Conservation (phyloP, 495 filamentous ascomycete genomes). For the Podospora didyma region DNA sequence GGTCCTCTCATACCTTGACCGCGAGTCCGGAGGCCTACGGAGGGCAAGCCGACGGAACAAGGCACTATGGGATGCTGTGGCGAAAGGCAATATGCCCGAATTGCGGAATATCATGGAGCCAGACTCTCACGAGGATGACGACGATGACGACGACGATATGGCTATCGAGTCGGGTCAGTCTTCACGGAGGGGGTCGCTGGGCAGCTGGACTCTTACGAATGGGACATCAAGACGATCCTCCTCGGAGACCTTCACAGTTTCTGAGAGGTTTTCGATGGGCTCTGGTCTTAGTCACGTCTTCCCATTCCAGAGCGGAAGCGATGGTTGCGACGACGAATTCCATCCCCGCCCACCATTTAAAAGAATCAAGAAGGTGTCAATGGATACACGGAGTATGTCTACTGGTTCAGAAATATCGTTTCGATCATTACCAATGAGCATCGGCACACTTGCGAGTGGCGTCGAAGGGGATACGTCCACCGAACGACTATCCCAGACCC, state of each 20-base stretch:
- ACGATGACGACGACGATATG: slow-evolving; percentile 23
- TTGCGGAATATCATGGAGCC: slow-evolving; percentile 79
- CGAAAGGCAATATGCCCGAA: slow-evolving; percentile 65
- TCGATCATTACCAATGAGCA: slow-evolving; percentile 68
- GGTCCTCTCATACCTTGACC: slow-evolving; percentile 83
- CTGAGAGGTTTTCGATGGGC: slow-evolving; percentile 46
- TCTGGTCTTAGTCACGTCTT: slow-evolving; percentile 82
- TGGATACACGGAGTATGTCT: slow-evolving; percentile 87
- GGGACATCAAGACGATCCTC: slow-evolving; percentile 42
- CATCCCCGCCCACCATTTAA: slow-evolving; percentile 39
- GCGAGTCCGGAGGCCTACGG: slow-evolving; percentile 75
- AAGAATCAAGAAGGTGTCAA: slow-evolving; percentile 72
- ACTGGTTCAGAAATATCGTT: slow-evolving; percentile 76
- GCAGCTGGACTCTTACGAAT: slow-evolving; percentile 41
- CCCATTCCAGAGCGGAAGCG: slow-evolving; percentile 66
- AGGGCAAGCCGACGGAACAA: slow-evolving; percentile 82
- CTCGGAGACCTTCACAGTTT: slow-evolving; percentile 38
- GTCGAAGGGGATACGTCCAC: slow-evolving; percentile 84
- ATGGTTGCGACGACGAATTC: slow-evolving; percentile 24
- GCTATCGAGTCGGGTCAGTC: slow-evolving; percentile 30
- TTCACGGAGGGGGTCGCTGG: slow-evolving; percentile 36
- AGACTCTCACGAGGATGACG: slow-evolving; percentile 39
- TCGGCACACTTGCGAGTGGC: slow-evolving; percentile 65
- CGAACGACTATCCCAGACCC: slow-evolving; percentile 75
- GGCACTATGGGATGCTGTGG: slow-evolving; percentile 82